Conservation (phyloP, 768 basidiomycete species). For the Xerocomellus chrysenteron region DNA sequence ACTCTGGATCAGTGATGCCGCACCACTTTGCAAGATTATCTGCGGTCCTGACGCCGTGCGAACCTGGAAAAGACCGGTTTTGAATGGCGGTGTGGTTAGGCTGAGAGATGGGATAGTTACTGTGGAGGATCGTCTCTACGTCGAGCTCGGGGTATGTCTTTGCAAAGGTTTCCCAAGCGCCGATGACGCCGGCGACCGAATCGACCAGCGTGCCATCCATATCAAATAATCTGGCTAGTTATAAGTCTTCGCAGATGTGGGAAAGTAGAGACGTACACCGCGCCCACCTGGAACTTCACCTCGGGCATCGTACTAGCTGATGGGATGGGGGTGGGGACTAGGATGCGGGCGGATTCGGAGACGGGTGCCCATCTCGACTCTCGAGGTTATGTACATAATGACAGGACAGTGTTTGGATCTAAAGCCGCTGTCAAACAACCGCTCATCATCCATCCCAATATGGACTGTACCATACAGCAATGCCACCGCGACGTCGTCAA, state of each 20-base stretch:
- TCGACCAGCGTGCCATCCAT: slow-evolving; percentile 86
- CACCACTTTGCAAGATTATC: slow-evolving; percentile 79
- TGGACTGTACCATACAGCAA: slow-evolving; percentile 30
- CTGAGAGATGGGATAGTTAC: slow-evolving; percentile 38
- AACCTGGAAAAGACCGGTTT: slow-evolving; percentile 39
- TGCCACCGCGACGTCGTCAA: slow-evolving; percentile 74
- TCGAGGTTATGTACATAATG: not conserved
- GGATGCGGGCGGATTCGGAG: not conserved
- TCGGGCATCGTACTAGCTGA: slow-evolving; percentile 30
- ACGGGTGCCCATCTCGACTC: not conserved
- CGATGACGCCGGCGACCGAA: slow-evolving; percentile 78
- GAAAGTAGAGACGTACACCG: slow-evolving; percentile 33
- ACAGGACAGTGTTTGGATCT: slow-evolving; percentile 33
- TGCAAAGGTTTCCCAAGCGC: slow-evolving; percentile 80
- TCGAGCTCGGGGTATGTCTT: slow-evolving; percentile 66
- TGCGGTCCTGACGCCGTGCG: slow-evolving; percentile 81
- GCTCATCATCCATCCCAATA: slow-evolving; percentile 10
- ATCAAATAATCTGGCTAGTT: slow-evolving; percentile 59
- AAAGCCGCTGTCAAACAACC: slow-evolving; percentile 41
- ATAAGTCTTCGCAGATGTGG: not conserved
- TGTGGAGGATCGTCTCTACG: slow-evolving; percentile 58
- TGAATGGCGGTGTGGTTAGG: not conserved
- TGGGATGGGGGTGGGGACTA: not conserved
- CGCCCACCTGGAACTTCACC: slow-evolving; percentile 38
- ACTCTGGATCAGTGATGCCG: slow-evolving; percentile 61